Evolutionary conservation across 768 basidiomycete genomes (phyloP), one percentile per base, ranked within the genome.

Genomic region (Solioccasus polychromus): DNA sequence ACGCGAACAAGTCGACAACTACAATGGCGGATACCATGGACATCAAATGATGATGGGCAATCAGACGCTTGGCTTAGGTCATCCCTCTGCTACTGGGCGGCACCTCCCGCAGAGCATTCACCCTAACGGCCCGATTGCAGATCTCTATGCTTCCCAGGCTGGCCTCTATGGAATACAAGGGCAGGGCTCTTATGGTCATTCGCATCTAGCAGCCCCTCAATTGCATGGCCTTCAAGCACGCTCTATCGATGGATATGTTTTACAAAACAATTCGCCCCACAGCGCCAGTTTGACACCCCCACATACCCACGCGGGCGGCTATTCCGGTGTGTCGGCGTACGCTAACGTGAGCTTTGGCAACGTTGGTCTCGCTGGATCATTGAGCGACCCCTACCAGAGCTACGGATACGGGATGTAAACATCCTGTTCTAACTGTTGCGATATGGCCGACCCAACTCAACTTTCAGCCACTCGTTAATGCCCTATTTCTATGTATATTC

Each of bases 1-100:
- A 69, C 90, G 95, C 47, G 93, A 95, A 70, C 88, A 91, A 57
- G 77, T 87, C 69, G 88, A 88, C 54, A 76, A 71, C 44, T 84
- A 75, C 50, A 74, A 76, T 37, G 62, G 67, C 30, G 74, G 76
- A 44, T 82, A 81, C 61, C 76, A 79, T 47, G 75, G 74, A 60
- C 81, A 79, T 56, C 80, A 81, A 55, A 71, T 86, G 52, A 71
- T 77, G 46, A 82, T 84, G 38, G 72, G 70, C 52, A 79, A 73
- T 58, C 80, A 80, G 62, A 75, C 77, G 45, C 73, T 86, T 52
- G 72, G 69, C 26, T 60, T 73, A 47, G 62, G 48, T 20, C 66
- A 71, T 38, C 62, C 68, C 32, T 65, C 70, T 51, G 62, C 69
- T 48, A 68, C 68, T 41, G 71, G 71, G 47, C 81, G 84, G 39